Conservation (phyloP, 805 yeast species). For the Metschnikowia dekortorum region DNA sequence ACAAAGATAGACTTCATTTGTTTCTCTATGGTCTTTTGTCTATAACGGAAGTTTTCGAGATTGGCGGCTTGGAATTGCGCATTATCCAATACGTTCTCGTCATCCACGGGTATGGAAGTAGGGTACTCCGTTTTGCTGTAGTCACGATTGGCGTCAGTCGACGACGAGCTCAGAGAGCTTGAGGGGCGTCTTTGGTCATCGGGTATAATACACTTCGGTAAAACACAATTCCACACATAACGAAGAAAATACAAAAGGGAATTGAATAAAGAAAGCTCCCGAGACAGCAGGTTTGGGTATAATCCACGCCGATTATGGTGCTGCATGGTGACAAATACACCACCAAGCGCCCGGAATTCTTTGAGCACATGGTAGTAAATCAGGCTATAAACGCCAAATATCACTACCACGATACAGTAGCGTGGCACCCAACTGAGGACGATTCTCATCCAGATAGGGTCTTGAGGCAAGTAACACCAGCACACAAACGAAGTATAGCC, state of each 20-base stretch:
- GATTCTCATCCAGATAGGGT: slow-evolving; percentile 69
- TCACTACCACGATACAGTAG: slow-evolving; percentile 57
- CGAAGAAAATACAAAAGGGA: slow-evolving; percentile 27
- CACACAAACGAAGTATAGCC: slow-evolving; percentile 57
- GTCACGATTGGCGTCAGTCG: slow-evolving; percentile 3
- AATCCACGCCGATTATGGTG: slow-evolving; percentile 9
- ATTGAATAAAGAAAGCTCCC: slow-evolving; percentile 31
- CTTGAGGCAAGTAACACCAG: slow-evolving; percentile 76
- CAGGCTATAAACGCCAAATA: slow-evolving; percentile 60
- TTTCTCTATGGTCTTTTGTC: slow-evolving; percentile 64
- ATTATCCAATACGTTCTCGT: slow-evolving; percentile 23
- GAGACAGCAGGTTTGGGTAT: slow-evolving; percentile 12
- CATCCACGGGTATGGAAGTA: slow-evolving; percentile 10
- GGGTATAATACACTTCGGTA: slow-evolving; percentile 29
- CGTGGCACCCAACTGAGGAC: slow-evolving; percentile 82
- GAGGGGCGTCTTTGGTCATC: slow-evolving; percentile 10
- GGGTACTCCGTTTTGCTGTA: slow-evolving; percentile 4
- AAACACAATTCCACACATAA: slow-evolving; percentile 19
- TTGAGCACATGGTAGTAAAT: slow-evolving; percentile 69
- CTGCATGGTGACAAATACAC: slow-evolving; percentile 36
- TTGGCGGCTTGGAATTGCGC: slow-evolving; percentile 55
- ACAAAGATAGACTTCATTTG: slow-evolving; percentile 78
- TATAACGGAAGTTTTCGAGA: slow-evolving; percentile 53
- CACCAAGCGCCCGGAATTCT: slow-evolving; percentile 55
- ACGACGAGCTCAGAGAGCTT: not conserved